phyloP scores from a whole-genome alignment of 192 early-diverging fungal species.

The Coemansia interrupta region DNA sequence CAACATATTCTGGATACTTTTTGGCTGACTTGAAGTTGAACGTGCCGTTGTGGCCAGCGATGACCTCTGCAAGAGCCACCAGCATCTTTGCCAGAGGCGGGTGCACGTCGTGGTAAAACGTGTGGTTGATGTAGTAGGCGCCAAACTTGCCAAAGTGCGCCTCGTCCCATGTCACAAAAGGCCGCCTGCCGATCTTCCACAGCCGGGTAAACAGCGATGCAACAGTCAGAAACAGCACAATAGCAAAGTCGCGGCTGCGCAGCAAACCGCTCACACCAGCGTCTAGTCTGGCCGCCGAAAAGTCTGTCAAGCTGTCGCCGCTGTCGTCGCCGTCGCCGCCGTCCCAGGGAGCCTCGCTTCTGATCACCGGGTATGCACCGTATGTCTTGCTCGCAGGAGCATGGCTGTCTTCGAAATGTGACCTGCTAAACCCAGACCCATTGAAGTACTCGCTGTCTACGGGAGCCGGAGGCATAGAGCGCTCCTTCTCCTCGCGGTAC shows the following conservation, averaged over 20 bases:
- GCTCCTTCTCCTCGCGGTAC: constrained; percentile 7
- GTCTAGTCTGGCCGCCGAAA: constrained; percentile 22
- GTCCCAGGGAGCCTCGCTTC: too few relatives aligned
- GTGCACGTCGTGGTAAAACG: constrained; percentile 98
- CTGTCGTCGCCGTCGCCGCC: constrained; percentile 1
- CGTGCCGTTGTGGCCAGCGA: constrained; percentile 65
- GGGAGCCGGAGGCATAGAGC: neutral
- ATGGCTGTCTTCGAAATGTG: neutral
- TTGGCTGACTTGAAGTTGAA: constrained; percentile 67
- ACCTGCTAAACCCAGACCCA: neutral
- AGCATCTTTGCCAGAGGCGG: constrained; percentile 88
- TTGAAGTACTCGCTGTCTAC: neutral
- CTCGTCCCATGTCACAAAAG: constrained; percentile 72
- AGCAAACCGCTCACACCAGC: constrained; percentile 31
- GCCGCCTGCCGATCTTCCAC: constrained; percentile 57
- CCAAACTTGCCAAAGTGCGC: constrained; percentile 71
- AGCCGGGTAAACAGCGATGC: constrained; percentile 65
- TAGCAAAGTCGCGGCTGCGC: constrained; percentile 53
- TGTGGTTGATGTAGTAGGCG: constrained; percentile 82
- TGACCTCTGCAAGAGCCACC: constrained; percentile 59
- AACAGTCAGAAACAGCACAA: constrained; percentile 57
- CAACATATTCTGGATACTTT: constrained; percentile 61
- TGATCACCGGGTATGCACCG: constrained; percentile 29
- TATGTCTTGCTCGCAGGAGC: constrained; percentile 22
- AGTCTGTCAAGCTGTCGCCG: constrained; percentile 18